Evolutionary conservation across 345 rosid species (phyloP), one percentile per base, ranked within the genome.

Genomic region (Citrus glauca): DNA sequence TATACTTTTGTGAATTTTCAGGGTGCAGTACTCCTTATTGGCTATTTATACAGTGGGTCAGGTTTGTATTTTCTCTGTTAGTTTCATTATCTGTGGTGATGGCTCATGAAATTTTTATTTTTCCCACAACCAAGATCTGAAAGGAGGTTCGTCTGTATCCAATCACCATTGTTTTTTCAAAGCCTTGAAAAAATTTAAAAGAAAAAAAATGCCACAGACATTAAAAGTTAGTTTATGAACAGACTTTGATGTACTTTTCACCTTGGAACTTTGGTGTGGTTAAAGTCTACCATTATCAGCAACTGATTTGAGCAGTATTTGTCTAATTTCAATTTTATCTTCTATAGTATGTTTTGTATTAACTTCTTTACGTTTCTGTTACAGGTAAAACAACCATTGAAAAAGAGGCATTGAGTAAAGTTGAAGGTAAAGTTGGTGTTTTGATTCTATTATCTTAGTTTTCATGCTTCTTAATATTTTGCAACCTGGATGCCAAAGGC

Each of bases 11-110:
- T 77, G 48, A n/a, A 45, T 63, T 24, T 84, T 73, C 93, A 91
- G 95, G 93, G 95, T 72, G 89, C 93, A 69, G 72, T 91, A 65
- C 88, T 91, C 77, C 81, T 90, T 37, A 71, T 88, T 20, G 77
- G 86, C 69, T 91, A 91, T 82, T 77, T 86, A 45, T 84, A 80
- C 72, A 85, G 82, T 63, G 88, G 88, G 32, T 84, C 95, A 88
- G 95, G 93, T 91, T 69, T 77, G 89, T 80, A 68, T 59, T 74
- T 25, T 67, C 62, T 80, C 61, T 62, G 13, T 74, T 62, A 66
- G 75, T 69, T 69, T 53, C 20, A 30, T 74, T n/a, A 64, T 11
- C 22, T 6, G 37, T 37, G 69, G 13, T 77, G 37, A 28, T 64
- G 7, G 61, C 59, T 64, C 20, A 33, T 35, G 63, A 32, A 7